phyloP scores from a whole-genome alignment of 2,329 filamentous ascomycete genomes.

The Pseudocercospora fuligena region DNA sequence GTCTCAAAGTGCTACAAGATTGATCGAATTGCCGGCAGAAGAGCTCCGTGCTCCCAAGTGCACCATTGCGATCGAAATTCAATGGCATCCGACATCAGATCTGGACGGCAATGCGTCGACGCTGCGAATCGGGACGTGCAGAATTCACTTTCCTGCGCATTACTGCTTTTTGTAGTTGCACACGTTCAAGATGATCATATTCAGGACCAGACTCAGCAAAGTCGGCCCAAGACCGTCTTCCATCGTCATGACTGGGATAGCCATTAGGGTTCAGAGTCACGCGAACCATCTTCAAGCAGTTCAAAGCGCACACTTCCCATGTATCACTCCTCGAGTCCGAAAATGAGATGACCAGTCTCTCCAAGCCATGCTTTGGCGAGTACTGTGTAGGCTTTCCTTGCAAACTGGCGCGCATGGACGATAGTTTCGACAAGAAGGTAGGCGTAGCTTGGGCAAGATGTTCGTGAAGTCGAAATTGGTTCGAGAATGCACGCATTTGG shows the following conservation, averaged over 20 bases:
- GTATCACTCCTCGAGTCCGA: not conserved
- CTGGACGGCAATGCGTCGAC: not conserved
- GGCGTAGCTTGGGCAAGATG: not conserved
- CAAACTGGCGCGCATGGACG: not conserved
- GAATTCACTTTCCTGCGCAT: not conserved
- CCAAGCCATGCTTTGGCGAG: conserved; percentile 2
- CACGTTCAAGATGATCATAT: not conserved
- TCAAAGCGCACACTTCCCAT: not conserved
- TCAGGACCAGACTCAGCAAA: not conserved
- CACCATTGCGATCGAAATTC: not conserved
- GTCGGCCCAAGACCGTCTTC: not conserved
- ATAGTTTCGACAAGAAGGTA: not conserved
- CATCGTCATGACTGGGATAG: not conserved
- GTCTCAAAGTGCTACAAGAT: not conserved
- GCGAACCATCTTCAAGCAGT: not conserved
- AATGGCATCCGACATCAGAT: not conserved
- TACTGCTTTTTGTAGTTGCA: not conserved
- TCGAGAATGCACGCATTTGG: conserved; percentile 3
- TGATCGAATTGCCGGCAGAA: not conserved
- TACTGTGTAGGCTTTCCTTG: not conserved
- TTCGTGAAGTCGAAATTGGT: not conserved
- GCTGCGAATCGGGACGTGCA: not conserved
- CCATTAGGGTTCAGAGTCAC: not conserved
- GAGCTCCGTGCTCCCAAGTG: not conserved
- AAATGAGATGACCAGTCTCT: conserved; percentile 11